These are phyloP conservation scores for Suhomyces guaymorum DNA, from an alignment of 1,139 yeast species.

Conservation along the genomic window DNA sequence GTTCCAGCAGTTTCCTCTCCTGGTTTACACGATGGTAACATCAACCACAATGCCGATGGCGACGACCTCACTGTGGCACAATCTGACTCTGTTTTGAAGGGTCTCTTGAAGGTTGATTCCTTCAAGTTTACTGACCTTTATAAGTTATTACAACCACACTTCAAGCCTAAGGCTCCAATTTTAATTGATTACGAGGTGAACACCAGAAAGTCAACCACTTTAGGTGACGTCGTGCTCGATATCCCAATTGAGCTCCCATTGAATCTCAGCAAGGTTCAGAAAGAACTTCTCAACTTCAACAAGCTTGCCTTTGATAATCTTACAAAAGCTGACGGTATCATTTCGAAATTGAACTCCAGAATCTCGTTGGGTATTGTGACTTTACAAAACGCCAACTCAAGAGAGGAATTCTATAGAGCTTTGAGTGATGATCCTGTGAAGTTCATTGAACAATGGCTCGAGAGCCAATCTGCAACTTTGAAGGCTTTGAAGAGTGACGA, in stretches of 20 bases:
- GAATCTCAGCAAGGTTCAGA: constrained; percentile 41
- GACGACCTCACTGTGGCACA: constrained; percentile 51
- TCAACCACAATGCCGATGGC: constrained; percentile 24
- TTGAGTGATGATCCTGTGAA: constrained; percentile 75
- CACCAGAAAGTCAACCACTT: constrained; percentile 73
- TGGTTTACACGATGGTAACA: constrained; percentile 15
- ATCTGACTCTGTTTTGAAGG: constrained; percentile 66
- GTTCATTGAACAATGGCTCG: constrained; percentile 72
- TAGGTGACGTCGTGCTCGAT: constrained; percentile 81
- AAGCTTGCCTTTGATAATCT: constrained; percentile 42
- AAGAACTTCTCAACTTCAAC: constrained; percentile 41
- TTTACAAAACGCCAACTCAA: constrained; percentile 55
- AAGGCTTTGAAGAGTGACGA: constrained; percentile 82
- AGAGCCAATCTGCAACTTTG: constrained; percentile 72
- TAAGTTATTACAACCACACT: constrained; percentile 59
- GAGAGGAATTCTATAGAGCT: constrained; percentile 64
- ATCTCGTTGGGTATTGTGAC: constrained; percentile 65
- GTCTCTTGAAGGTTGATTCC: constrained; percentile 52
- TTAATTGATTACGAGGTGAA: constrained; percentile 70
- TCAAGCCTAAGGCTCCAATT: constrained; percentile 78
- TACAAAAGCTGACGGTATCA: constrained; percentile 47
- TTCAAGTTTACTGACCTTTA: constrained; percentile 75
- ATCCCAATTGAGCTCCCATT: constrained; percentile 62
- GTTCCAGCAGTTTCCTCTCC: constrained; percentile 44
- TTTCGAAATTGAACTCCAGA: constrained; percentile 58